Base-by-base conservation (phyloP, 1,284 basidiomycete genomes). In the Cystobasidium sp. region DNA sequence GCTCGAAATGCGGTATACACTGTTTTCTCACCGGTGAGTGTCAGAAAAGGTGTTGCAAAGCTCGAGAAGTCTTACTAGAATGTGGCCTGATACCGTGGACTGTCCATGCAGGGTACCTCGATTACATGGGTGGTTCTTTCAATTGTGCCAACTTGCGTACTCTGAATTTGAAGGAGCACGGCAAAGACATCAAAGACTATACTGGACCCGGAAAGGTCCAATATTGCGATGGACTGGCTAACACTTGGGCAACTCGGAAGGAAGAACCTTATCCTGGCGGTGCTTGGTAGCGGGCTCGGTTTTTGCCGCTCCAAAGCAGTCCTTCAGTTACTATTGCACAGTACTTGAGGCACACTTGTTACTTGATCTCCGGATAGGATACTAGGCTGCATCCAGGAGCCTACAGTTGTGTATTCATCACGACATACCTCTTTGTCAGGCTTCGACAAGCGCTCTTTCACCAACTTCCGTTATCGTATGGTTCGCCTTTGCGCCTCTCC, bases 211-310 rank as follows among this genome's bases (percentile, higher is more conserved):
- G 20, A 4, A 20, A 43, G 20, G 39, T 61, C 1, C 16, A 61
- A 14, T 61, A 61, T 44, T 61, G 39, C 20, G 59, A 61, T 7
- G 43, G 43, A 6, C 43, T 61, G 9, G 43, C 39, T 7, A 20
- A 46, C 10, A 61, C 59, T 10, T 61, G 39, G 39, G 59, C 59
- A 18, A 61, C 39, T n/a, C 39, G 59, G 20, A 61, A 6, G 18
- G 59, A 18, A 1, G 59, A 61, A 61, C 59, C 59, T 18, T 61
- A n/a, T 41, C 14, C 59, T 61, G 59, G 59, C 10, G 59, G 59
- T n/a, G 59, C 59, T 61, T 61, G 59, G 59, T 61, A n/a, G n/a
- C n/a, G n/a, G n/a, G n/a, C n/a, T n/a, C n/a, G n/a, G n/a, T n/a
- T n/a, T n/a, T n/a, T n/a, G n/a, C n/a, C n/a, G n/a, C n/a, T n/a